phyloP scores from a whole-genome alignment of 441 rosid genomes.

The Geranium incanum region DNA sequence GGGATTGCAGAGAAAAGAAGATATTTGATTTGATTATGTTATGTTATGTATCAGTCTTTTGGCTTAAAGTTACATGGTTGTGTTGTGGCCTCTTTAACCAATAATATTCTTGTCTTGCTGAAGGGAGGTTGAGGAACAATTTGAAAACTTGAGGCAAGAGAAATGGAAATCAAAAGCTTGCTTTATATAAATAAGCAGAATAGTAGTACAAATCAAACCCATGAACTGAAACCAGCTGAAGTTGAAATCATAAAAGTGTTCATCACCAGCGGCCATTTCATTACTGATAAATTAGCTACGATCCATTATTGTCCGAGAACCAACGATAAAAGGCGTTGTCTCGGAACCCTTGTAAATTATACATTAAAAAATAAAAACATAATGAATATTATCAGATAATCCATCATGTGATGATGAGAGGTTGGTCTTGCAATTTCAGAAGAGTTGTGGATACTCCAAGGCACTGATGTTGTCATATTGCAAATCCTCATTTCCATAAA shows the following conservation, averaged over 20 bases:
- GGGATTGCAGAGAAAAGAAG: neutral
- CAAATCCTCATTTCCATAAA: conserved; percentile 33
- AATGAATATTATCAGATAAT: conserved; percentile 12
- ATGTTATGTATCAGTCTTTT: neutral
- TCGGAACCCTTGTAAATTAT: conserved; percentile 22
- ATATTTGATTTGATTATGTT: neutral
- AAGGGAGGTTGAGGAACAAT: conserved; percentile 1
- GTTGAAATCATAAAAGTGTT: conserved; percentile 5
- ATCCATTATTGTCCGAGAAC: neutral
- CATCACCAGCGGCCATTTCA: neutral
- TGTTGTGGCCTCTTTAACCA: neutral
- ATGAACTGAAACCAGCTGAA: neutral
- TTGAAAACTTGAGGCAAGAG: neutral
- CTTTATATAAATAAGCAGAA: neutral
- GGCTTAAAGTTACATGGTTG: neutral
- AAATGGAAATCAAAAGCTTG: neutral
- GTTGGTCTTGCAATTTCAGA: conserved; percentile 20
- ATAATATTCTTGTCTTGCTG: neutral
- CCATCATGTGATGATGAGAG: neutral
- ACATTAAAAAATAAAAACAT: conserved; percentile 17
- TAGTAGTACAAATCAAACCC: neutral
- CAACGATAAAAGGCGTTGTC: conserved; percentile 33
- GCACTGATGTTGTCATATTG: conserved; percentile 27
- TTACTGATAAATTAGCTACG: neutral
- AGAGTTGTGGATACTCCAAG: conserved; percentile 21